Base-by-base conservation (phyloP, 2,329 filamentous ascomycete species). In the Ophiostoma piceae region DNA sequence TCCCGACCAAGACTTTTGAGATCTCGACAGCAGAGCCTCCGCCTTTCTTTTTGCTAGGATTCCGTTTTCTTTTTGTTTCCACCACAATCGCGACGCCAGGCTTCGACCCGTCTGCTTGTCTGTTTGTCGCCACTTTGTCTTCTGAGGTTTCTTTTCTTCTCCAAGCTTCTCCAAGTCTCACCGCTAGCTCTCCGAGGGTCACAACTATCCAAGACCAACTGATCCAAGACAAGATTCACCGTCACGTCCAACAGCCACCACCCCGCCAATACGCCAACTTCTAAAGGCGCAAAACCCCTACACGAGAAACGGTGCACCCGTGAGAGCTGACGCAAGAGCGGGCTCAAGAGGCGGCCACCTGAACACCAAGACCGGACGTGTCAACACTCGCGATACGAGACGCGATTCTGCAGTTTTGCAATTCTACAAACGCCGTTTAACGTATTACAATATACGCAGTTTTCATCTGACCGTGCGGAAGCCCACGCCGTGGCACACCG, bases 241-340 rank as follows among this genome's bases (percentile, higher is more conserved):
- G 57, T 35, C 57, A 57, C 51, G 51, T 26, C n/a, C 51, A 57
- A 57, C 51, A 26, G 9, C 8, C 57, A 62, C 26, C 57, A 32
- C 57, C 57, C 57, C 57, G 26, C 57, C 57, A 32, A 62, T 16
- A 19, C 43, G 43, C 12, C 26, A 7, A 41, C 9, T 9, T 47
- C 19, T 32, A 22, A 29, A 22, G 16, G 16, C 35, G 32, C 62
- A 35, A 64, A 35, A 16, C 22, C 62, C 9, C 62, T 39, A 22
- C 62, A 26, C 62, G 32, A 64, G 16, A 65, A n/a, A 65, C 62
- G 62, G 62, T 62, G 62, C 62, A 22, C 35, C 62, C 62, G 62
- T 65, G 62, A 65, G 62, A 39, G 62, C 62, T 65, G 62, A 65
- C 62, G 62, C 62, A 65, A 65, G 8, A 65, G 62, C 62, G 62